These are phyloP conservation scores for Penicillium coffeae DNA, from an alignment of 495 filamentous ascomycete genomes.

Conservation along the genomic window DNA sequence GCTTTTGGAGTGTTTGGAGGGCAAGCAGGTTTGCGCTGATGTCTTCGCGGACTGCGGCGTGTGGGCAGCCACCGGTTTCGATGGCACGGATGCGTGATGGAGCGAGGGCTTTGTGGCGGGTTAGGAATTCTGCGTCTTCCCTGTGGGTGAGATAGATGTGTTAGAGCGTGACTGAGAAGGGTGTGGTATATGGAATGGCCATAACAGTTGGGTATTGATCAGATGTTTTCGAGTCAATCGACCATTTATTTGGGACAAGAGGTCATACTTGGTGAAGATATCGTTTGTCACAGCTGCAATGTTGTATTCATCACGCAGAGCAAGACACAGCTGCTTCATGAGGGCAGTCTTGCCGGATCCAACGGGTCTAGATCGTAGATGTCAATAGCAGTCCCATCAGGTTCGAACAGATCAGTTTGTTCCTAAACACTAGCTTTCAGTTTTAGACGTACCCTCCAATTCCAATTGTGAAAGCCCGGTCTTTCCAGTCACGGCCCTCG, in stretches of 20 bases:
- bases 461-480: conserved; percentile 89
- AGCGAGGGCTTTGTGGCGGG: conserved; percentile 76
- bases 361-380: conserved; percentile 64
- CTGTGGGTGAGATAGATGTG: conserved; percentile 27
- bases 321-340: conserved; percentile 84
- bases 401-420: background rate
- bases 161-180: no score
- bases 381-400: background rate
- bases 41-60: conserved; percentile 97
- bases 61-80: conserved; percentile 95
- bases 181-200: no score
- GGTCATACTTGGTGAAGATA: conserved; percentile 76
- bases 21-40: conserved; percentile 90
- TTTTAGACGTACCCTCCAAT: conserved; percentile 78
- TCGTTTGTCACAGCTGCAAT: conserved; percentile 98
- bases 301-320: conserved; percentile 70
- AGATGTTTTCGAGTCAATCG: no score
- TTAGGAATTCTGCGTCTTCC: conserved; percentile 97
- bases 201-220: no score
- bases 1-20: conserved; percentile 75
- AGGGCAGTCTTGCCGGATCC: conserved; percentile 96
- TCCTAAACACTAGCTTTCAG: background rate
- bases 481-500: conserved; percentile 82
- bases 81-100: conserved; percentile 84
- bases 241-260: background rate